Base-by-base conservation (phyloP, 768 basidiomycete species). In the Tricholoma flavovirens region DNA sequence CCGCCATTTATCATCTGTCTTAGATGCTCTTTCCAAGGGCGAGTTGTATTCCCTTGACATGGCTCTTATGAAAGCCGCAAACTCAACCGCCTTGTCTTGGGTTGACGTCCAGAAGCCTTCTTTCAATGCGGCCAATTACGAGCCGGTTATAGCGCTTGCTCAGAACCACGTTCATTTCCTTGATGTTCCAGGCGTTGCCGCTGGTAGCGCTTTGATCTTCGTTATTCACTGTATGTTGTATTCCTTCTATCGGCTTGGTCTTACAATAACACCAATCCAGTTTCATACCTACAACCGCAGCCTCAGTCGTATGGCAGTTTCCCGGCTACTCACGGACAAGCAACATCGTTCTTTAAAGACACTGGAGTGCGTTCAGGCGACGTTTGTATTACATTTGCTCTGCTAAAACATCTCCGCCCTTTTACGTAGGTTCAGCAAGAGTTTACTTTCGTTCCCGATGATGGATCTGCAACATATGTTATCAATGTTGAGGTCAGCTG, bases 121-220 rank as follows among this genome's bases (percentile, higher is more conserved):
- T 21, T 86, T 87, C 64, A 72, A 76, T 24, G 77, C 77, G 21
- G 67, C 61, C 3, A 71, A 70, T 54, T 92, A 92, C 67, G 67
- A 81, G 33, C 87, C 88, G 14, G 83, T 87, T 56, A 85, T 90
- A 80, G 90, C 87, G 0, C 75, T 91, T 35, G 90, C 91, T 9
- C 84, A 90, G 63, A 95, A 95, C 68, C 93, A 95, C 66, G 76
- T 95, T 53, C 83, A 87, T 67, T 93, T 92, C 79, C 74, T 93
- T 21, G 75, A 88, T 57, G 83, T 89, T 1, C 87, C 90, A 8
- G 77, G 75, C 21, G 75, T 79, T 6, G 56, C 81, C n/a, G 79
- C 87, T 17, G 92, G 92, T 10, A 81, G 78, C 38, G 86, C 84
- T 2, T 74, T 84, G 53, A 87, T 94, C 56, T 95, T 90, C 60